Percentiles rank a stretch among this genome's conserved stretches.
phyloP scores from a whole-genome alignment of 352 stramenopile species.

The Poterioochromonas sp. region DNA sequence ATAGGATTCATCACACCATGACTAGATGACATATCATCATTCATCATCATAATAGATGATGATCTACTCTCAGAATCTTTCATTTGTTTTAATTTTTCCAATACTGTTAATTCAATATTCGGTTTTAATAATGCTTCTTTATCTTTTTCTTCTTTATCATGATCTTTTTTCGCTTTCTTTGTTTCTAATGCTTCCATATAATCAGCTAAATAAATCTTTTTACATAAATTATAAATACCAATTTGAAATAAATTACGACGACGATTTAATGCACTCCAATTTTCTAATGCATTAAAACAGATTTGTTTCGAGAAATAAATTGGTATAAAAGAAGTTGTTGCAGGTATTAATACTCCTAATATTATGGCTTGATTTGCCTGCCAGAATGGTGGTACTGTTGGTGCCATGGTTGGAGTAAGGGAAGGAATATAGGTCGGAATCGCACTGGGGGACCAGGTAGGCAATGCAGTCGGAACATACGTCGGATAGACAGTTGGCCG shows the following conservation, averaged over 20 bases:
- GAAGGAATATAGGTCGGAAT: background rate
- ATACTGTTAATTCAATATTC: background rate
- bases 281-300: background rate
- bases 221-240: background rate
- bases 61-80: too few relatives aligned
- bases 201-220: background rate
- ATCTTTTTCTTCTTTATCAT: background rate
- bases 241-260: background rate
- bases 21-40: too few relatives aligned
- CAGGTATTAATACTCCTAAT: background rate
- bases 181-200: background rate
- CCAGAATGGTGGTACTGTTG: background rate
- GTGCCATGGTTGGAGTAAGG: background rate
- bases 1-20: too few relatives aligned
- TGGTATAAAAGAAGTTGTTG: background rate
- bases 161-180: background rate
- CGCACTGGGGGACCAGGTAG: background rate
- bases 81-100: too few relatives aligned
- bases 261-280: background rate
- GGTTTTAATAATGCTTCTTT: background rate
- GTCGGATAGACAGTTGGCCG: background rate
- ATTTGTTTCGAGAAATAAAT: background rate
- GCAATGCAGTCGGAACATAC: background rate
- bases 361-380: background rate
- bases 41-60: too few relatives aligned